Conservation (phyloP, 2,329 filamentous ascomycete genomes). For the Acarospora socialis region DNA sequence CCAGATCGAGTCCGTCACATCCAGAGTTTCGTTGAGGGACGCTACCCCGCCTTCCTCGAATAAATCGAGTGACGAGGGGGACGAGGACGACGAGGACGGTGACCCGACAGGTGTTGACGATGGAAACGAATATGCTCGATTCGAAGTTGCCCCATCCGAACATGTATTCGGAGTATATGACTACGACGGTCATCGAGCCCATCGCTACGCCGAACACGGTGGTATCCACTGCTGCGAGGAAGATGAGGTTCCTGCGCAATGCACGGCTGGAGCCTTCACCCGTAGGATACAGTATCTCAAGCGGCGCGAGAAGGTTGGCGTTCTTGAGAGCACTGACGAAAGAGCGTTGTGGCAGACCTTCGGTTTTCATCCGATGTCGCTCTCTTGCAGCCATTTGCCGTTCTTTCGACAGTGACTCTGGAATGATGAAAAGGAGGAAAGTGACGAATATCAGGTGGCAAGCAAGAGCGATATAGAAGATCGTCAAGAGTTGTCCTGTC, state of each 20-base stretch:
- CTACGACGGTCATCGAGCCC: slow-evolving; percentile 63
- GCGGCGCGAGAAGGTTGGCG: slow-evolving; percentile 58
- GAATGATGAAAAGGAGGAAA: slow-evolving; percentile 56
- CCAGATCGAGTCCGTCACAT: slow-evolving; percentile 63
- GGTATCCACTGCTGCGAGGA: slow-evolving; percentile 68
- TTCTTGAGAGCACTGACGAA: slow-evolving; percentile 26
- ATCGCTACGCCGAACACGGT: slow-evolving; percentile 70
- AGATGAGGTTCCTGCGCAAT: slow-evolving; percentile 65
- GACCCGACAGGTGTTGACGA: slow-evolving; percentile 66
- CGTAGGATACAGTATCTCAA: slow-evolving; percentile 63
- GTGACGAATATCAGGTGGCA: slow-evolving; percentile 62
- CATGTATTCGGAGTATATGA: slow-evolving; percentile 67
- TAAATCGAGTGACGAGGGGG: slow-evolving; percentile 60
- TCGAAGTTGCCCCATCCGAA: slow-evolving; percentile 77
- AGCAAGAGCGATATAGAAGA: slow-evolving; percentile 68
- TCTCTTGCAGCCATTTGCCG: slow-evolving; percentile 57
- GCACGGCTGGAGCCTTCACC: slow-evolving; percentile 45
- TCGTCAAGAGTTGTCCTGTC: slow-evolving; percentile 59
- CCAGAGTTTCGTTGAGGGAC: slow-evolving; percentile 33
- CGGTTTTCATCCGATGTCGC: background rate
- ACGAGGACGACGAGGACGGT: slow-evolving; percentile 59
- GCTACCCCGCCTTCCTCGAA: slow-evolving; percentile 35
- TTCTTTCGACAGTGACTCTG: slow-evolving; percentile 68
- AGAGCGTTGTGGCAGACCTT: slow-evolving; percentile 16
- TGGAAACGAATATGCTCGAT: slow-evolving; percentile 64